A percentile compares a stretch with the other conserved stretches of the same genome.
phyloP scores from a whole-genome alignment of 345 rosid genomes.

The Fremontodendron californicum region DNA sequence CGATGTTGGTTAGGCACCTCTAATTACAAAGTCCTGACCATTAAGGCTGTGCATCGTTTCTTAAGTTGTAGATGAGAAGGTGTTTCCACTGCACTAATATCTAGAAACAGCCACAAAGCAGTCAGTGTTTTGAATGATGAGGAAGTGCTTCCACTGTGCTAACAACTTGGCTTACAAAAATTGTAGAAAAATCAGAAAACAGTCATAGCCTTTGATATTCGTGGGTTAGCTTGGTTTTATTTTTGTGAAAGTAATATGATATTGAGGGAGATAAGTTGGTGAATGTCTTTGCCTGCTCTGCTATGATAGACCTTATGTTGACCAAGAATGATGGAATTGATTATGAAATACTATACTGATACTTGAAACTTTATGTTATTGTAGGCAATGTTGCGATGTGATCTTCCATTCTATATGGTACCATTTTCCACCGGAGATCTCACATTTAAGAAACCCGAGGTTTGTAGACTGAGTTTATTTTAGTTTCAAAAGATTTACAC shows the following conservation, averaged over 20 bases:
- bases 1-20: no score
- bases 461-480: conserved; percentile 29
- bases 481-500: background rate
- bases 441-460: conserved; percentile 74
- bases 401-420: conserved; percentile 84
- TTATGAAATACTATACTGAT: background rate
- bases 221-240: background rate
- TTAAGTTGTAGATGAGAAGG: no score
- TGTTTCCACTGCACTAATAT: no score
- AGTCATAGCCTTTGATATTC: background rate
- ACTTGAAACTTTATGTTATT: background rate
- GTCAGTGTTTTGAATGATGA: no score
- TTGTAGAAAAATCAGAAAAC: no score
- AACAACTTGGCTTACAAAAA: no score
- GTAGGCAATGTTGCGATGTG: conserved; percentile 80
- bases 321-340: background rate
- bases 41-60: no score
- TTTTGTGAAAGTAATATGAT: background rate
- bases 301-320: background rate
- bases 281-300: no score
- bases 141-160: no score
- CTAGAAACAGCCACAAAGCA: no score
- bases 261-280: background rate
- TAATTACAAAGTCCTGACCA: background rate
- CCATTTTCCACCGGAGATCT: conserved; percentile 75